Percentiles rank a stretch among this genome's conserved stretches.
These are phyloP conservation scores for Epithemia pelagica DNA, from an alignment of 108 stramenopile genomes.

Conservation along the genomic window DNA sequence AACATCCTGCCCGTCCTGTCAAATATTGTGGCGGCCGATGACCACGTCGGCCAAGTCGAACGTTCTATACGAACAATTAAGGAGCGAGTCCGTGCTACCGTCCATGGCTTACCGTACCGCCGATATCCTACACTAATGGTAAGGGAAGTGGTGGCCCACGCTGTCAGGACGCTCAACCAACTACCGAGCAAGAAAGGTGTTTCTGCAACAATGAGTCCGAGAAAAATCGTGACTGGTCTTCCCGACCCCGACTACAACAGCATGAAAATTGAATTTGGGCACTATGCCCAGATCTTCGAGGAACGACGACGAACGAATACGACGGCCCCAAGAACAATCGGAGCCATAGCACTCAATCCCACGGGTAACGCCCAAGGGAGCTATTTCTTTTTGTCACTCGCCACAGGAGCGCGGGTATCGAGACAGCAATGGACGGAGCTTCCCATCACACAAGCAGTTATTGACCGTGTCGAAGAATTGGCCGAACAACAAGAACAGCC, in stretches of 20 bases:
- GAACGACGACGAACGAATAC: conserved; percentile 27
- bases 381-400: conserved; percentile 23
- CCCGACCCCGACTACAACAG: conserved; percentile 20
- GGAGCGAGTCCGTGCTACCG: conserved; percentile 22
- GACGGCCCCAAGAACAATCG: conserved; percentile 18
- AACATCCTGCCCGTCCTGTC: no score
- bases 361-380: conserved; percentile 25
- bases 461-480: conserved; percentile 13
- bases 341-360: conserved; percentile 22
- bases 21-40: conserved; percentile 6
- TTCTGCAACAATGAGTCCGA: conserved; percentile 27
- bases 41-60: conserved; percentile 35
- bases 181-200: conserved; percentile 28
- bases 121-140: conserved; percentile 19
- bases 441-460: conserved; percentile 24
- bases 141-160: conserved; percentile 10
- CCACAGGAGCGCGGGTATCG: conserved; percentile 13
- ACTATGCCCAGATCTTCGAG: conserved; percentile 34
- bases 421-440: conserved; percentile 15
- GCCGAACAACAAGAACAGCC: conserved; percentile 10
- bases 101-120: conserved; percentile 25
- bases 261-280: conserved; percentile 23
- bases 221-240: conserved; percentile 14
- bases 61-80: conserved; percentile 30
- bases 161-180: conserved; percentile 21